Base-by-base conservation (phyloP, 2,329 filamentous ascomycete species). In the Aspergillus brasiliensis region DNA sequence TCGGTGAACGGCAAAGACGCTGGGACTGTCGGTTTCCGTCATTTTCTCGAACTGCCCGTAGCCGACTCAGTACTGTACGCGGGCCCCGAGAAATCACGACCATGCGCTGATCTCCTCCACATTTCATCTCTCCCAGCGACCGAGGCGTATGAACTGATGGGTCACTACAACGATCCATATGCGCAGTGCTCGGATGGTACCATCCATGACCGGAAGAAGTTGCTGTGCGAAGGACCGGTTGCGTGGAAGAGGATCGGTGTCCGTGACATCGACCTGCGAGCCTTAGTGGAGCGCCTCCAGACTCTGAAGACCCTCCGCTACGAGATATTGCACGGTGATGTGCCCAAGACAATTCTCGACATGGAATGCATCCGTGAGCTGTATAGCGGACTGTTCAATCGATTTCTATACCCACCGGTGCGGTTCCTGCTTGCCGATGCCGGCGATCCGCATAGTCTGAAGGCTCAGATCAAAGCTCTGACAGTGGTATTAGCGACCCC, bases 1-100 rank as follows among this genome's bases (percentile, higher is more conserved):
- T 75, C 73, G 17, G 71, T 75, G 13, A 77, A 78, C 19, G 80
- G 79, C 6, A 72, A 73, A 25, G 81, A 82, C 60, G 74, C 75
- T 0, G 81, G 81, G 0, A 80, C 79, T 1, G 67, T 81, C 10
- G 80, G 81, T 0, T 77, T 80, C 54, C 77, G 79, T 31, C 72
- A 81, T 67, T 83, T 78, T 56, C 71, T 83, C 3, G 80, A 83
- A 60, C 66, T 81, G 5, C 74, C 80, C 1, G 71, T 81, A 3
- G 73, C 78, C 0, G 79, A 81, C 62, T 60, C 61, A 1, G 51
- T 68, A 40, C 61, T 65, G 46, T 73, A 72, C 51, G 61, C 59
- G 2, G 69, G 69, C 0, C 69, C 67, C 1, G 64, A 62, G 7
- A 51, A 64, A 34, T 62, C 68, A n/a, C 65, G 56, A 19, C 37